Base-by-base conservation (phyloP, 345 rosid species). In the Kandelia obovata region DNA sequence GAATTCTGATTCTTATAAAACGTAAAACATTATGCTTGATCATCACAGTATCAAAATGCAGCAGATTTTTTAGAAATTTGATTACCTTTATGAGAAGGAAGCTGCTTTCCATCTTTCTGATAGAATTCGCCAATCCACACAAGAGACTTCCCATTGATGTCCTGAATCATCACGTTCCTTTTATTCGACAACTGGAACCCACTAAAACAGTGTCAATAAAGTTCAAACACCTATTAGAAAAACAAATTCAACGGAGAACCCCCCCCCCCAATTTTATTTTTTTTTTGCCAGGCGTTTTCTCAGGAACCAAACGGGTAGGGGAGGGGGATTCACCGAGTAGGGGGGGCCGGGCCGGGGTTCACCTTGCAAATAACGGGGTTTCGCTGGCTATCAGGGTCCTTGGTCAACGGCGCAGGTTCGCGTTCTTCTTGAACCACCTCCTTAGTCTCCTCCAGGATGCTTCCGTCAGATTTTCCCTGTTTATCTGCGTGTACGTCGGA, bases 351-450 rank as follows among this genome's bases (percentile, higher is more conserved):
- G 34, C 6, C 6, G 34, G 20, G 60, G 49, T 25, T 56, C 46
- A 84, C 97, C 93, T 87, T 75, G 69, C 90, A 89, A 64, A 91
- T 81, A 72, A 81, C n/a, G 64, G 79, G 85, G 53, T 79, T 81
- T 23, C 78, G 87, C 16, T 53, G 61, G 23, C 53, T 66, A 58
- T 68, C 66, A 15, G 68, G 39, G 60, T 75, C 77, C 70, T 64
- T 70, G 47, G 21, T 72, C 55, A 34, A 34, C 7, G 62, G 34
- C 64, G 62, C 16, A 23, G 39, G 26, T 6, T 56, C 61, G 16
- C 53, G 61, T 15, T 65, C 61, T 17, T 71, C 58, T 69, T 61
- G 61, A 72, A 67, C 58, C 58, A 37, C 32, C 13, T 20, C 67
- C 60, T 51, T 60, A 25, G 66, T 57, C 49, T 73, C 69, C 59